Base-by-base conservation (phyloP, 179 eudicot species). In the Beta lomatogona region DNA sequence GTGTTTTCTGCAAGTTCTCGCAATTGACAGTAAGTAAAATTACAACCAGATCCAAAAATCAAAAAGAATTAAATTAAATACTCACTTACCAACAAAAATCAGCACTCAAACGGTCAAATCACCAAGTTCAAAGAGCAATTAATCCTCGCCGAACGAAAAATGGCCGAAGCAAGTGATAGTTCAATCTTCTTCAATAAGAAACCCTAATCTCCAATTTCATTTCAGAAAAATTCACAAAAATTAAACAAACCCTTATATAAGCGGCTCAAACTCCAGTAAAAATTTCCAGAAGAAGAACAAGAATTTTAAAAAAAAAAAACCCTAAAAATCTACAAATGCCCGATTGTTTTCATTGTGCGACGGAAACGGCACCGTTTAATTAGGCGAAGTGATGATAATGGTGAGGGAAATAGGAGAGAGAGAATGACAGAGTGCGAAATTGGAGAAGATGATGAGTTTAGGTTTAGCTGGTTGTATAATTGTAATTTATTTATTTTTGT, bases 41-140 rank as follows among this genome's bases (percentile, higher is more conserved):
- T n/a, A 53, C 3, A 6, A 1, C 13, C 63, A 36, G 46, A 73
- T 73, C 77, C 25, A 21, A 54, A 54, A 73, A 15, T 25, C n/a
- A 73, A 53, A 25, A 36, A 1, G 11, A 14, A 55, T 0, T 12
- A 73, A 28, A 73, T 15, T 19, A 53, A 22, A 21, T n/a, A 16
- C 61, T 6, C 7, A 73, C 76, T 52, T 54, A 73, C 77, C 77
- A 73, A 55, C 46, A 73, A 73, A 7, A 73, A 73, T 15, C 63
- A 73, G 77, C 77, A 73, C 63, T 73, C 48, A 4, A 44, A 69
- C 18, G 52, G 52, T 48, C 52, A 5, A 73, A 52, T 31, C 74
- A 71, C 74, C 57, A 25, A 25, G 28, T 71, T 28, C 57, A 71
- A 71, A 9, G 31, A 48, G 55, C n/a, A 54, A 52, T 73, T 21